These are phyloP conservation scores for Phytophthora sansomeana DNA, from an alignment of 352 stramenopile species.

Conservation along the genomic window DNA sequence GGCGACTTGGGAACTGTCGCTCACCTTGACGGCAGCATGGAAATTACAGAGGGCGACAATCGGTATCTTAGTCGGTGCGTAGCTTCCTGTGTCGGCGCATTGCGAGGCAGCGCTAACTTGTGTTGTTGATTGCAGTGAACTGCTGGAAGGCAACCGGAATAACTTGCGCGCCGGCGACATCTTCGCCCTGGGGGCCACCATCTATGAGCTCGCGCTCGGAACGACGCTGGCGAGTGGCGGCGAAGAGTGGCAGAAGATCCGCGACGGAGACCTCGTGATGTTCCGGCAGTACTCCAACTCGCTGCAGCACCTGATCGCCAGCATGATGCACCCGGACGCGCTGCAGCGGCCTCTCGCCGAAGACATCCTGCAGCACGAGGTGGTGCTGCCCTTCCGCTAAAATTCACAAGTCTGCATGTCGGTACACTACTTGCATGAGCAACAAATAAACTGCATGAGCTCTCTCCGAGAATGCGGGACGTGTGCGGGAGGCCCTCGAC, in stretches of 20 bases:
- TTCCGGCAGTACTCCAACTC: conserved; percentile 91
- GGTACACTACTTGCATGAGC: conserved; percentile 23
- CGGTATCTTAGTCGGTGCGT: conserved; percentile 83
- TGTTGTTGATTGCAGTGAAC: conserved; percentile 48
- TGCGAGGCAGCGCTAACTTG: neutral
- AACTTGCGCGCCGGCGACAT: conserved; percentile 83
- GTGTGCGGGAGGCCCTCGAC: conserved; percentile 5
- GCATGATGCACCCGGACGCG: conserved; percentile 90
- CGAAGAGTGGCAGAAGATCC: conserved; percentile 90
- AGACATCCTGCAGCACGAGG: conserved; percentile 88
- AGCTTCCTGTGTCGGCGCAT: neutral
- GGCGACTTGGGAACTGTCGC: conserved; percentile 85
- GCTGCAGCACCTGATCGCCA: conserved; percentile 85
- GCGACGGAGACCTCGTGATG: conserved; percentile 82
- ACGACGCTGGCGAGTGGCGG: conserved; percentile 69
- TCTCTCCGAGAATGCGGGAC: neutral
- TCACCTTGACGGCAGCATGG: conserved; percentile 81
- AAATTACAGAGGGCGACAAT: conserved; percentile 89
- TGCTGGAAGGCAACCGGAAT: conserved; percentile 82
- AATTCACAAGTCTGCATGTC: conserved; percentile 16
- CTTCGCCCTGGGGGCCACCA: conserved; percentile 85
- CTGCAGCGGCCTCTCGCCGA: conserved; percentile 80
- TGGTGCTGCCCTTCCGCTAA: conserved; percentile 72
- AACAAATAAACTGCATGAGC: conserved; percentile 26
- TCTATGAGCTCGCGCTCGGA: conserved; percentile 85